Base-by-base conservation (phyloP, 2,329 filamentous ascomycete genomes). In the Coniella vitis region DNA sequence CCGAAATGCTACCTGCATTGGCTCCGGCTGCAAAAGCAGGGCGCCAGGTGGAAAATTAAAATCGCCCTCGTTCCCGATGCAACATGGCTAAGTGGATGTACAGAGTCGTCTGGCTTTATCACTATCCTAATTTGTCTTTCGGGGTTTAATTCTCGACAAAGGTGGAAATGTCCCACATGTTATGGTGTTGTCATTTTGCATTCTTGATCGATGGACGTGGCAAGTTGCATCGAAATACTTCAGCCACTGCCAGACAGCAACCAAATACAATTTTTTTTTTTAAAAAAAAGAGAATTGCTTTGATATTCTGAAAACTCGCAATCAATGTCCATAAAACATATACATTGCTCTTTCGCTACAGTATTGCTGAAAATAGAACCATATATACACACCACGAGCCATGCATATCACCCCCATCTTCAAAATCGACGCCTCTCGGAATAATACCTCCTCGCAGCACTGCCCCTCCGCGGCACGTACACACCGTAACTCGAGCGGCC, bases 361-460 rank as follows among this genome's bases (percentile, higher is more conserved):
- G n/a, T n/a, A n/a, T n/a, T n/a, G n/a, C n/a, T n/a, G n/a, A n/a
- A n/a, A n/a, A n/a, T n/a, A n/a, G n/a, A n/a, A n/a, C n/a, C n/a
- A n/a, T n/a, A n/a, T n/a, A n/a, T n/a, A n/a, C n/a, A n/a, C n/a
- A n/a, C n/a, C n/a, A n/a, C n/a, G n/a, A n/a, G n/a, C n/a, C n/a
- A n/a, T n/a, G n/a, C n/a, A n/a, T n/a, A n/a, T n/a, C n/a, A n/a
- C n/a, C n/a, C n/a, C n/a, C 34, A 7, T 10, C 25, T 29, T 7
- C 19, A 38, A 17, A 32, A 12, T 16, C 13, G 21, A 20, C 36
- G 36, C n/a, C 17, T 32, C 14, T 47, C 41, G 3, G 47, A 50
- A 41, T 53, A 53, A 41, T 53, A 53, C 9, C 51, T 44, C 2
- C 51, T 38, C 10, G 51, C 51, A 25, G 51, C 41, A 25, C 31